Evolutionary conservation across 2,329 filamentous ascomycete genomes (phyloP).

Genomic region (Penicillium sclerotigenum): DNA sequence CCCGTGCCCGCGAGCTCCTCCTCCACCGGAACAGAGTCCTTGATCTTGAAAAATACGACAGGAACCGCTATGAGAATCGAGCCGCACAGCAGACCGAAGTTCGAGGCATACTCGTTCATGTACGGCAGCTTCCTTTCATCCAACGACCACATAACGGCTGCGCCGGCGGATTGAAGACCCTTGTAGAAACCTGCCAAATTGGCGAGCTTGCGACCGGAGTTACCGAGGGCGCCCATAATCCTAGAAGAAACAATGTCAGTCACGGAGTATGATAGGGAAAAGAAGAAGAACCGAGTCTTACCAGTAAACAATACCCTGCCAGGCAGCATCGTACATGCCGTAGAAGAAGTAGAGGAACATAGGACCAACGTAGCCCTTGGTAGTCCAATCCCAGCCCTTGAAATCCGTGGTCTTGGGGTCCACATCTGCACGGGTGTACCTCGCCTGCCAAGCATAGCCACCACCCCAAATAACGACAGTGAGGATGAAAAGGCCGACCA

Average conservation of each 20-base stretch:
- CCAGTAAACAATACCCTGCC: constrained; percentile 90
- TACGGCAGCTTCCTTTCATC: constrained; percentile 61
- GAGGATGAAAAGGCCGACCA: constrained; percentile 59
- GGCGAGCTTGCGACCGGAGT: constrained; percentile 84
- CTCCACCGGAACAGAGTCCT: constrained; percentile 70
- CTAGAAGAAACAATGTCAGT: constrained; percentile 38
- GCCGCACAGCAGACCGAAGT: constrained; percentile 69
- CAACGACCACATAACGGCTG: constrained; percentile 59
- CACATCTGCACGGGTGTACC: constrained; percentile 49
- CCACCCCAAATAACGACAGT: constrained; percentile 79
- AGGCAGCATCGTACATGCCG: constrained; percentile 80
- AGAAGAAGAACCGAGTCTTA: constrained; percentile 31
- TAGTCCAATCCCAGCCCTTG: constrained; percentile 59
- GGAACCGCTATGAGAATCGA: constrained; percentile 70
- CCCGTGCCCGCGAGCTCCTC: constrained; percentile 79
- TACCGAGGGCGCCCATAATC: constrained; percentile 88
- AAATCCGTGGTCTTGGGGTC: constrained; percentile 2
- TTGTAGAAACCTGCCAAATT: constrained; percentile 90
- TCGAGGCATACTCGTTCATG: constrained; percentile 66
- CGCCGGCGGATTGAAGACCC: constrained; percentile 77
- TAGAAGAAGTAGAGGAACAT: constrained; percentile 90
- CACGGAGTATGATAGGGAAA: not conserved
- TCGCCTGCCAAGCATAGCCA: constrained; percentile 70
- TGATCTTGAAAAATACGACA: constrained; percentile 71
- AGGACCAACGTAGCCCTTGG: constrained; percentile 65